These are phyloP conservation scores for Crithidia brevicula DNA, from an alignment of 208 protist genomes.

Conservation along the genomic window DNA sequence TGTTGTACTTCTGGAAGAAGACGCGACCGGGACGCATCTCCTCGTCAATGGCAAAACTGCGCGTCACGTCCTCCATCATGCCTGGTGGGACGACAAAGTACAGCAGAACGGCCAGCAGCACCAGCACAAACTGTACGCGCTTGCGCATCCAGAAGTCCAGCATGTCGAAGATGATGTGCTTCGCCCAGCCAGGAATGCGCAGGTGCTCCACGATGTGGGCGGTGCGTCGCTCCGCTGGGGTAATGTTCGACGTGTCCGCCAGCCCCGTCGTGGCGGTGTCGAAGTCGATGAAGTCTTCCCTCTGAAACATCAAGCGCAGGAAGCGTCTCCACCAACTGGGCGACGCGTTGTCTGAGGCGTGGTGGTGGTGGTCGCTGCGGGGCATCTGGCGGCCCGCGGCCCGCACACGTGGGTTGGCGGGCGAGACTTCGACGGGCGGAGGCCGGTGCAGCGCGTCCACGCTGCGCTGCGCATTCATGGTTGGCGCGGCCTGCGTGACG, in stretches of 20 bases:
- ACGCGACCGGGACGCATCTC: constrained; percentile 61
- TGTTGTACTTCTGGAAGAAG: constrained; percentile 65
- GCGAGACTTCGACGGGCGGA: constrained; percentile 18
- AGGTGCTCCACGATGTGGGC: constrained; percentile 25
- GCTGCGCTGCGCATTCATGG: not conserved
- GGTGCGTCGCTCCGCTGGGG: constrained; percentile 23
- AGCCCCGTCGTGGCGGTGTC: constrained; percentile 1
- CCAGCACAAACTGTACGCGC: constrained; percentile 51
- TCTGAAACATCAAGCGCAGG: constrained; percentile 19
- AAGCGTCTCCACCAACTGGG: constrained; percentile 17
- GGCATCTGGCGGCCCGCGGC: not conserved
- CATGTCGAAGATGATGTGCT: constrained; percentile 47
- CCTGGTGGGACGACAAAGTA: constrained; percentile 13
- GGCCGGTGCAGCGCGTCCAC: constrained; percentile 21
- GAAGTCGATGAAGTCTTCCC: constrained; percentile 44
- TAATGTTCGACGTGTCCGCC: constrained; percentile 8
- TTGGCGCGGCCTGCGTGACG: constrained; percentile 11
- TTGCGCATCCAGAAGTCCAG: constrained; percentile 58
- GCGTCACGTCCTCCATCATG: constrained; percentile 46
- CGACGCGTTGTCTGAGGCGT: not conserved
- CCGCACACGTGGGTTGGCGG: constrained; percentile 9
- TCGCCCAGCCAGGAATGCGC: constrained; percentile 40
- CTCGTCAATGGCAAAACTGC: constrained; percentile 71
- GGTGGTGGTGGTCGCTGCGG: not conserved
- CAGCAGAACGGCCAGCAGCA: constrained; percentile 34